These are phyloP conservation scores for Teunomyces aglyptinius DNA, from an alignment of 805 yeast genomes.

Conservation along the genomic window DNA sequence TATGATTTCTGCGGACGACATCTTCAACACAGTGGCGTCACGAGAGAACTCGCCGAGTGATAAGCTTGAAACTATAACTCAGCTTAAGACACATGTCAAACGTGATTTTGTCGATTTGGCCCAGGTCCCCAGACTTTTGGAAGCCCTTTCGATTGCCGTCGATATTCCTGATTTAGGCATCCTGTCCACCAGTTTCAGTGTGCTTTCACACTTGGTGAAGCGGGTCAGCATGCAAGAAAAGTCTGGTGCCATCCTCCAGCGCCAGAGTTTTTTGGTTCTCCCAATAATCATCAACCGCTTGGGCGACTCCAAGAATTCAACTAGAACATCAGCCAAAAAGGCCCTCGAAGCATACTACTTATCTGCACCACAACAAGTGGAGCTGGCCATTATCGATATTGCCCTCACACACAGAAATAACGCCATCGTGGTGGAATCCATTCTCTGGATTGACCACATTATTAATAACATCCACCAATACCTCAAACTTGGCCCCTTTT, in stretches of 20 bases:
- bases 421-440: constrained; percentile 40
- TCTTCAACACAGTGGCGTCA: constrained; percentile 18
- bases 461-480: constrained; percentile 32
- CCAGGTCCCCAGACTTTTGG: constrained; percentile 50
- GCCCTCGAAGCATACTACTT: constrained; percentile 57
- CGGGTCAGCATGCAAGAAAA: constrained; percentile 59
- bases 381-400: constrained; percentile 39
- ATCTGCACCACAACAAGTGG: constrained; percentile 49
- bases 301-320: constrained; percentile 37
- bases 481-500: constrained; percentile 27
- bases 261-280: constrained; percentile 43
- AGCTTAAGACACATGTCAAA: constrained; percentile 54
- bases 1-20: constrained; percentile 15
- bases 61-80: constrained; percentile 21
- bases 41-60: constrained; percentile 9
- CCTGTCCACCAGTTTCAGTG: constrained; percentile 44
- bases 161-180: constrained; percentile 39
- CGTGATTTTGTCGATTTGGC: constrained; percentile 51
- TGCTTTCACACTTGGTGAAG: constrained; percentile 55
- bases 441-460: constrained; percentile 45
- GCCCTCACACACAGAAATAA: constrained; percentile 42
- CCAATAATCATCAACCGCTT: constrained; percentile 52
- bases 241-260: constrained; percentile 34
- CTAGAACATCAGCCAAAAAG: constrained; percentile 45
- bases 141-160: constrained; percentile 46